These are phyloP conservation scores for Volutella citrinella DNA, from an alignment of 2,329 filamentous ascomycete genomes.

Conservation along the genomic window DNA sequence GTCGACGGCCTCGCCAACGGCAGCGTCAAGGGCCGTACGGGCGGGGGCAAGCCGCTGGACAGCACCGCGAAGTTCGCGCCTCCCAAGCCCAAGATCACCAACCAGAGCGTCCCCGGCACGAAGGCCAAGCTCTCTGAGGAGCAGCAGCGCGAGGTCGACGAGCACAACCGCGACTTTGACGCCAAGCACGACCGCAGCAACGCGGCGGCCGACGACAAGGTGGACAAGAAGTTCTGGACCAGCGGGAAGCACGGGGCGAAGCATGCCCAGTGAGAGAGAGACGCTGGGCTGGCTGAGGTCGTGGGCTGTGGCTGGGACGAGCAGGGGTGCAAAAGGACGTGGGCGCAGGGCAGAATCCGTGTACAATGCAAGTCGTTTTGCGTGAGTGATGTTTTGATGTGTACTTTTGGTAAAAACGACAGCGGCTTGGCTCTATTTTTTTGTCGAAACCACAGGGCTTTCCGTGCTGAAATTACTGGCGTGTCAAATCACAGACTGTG, in stretches of 20 bases:
- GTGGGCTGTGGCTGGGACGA: background rate
- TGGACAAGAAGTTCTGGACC: slow-evolving; percentile 54
- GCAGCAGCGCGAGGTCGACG: slow-evolving; percentile 54
- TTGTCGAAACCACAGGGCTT: no score
- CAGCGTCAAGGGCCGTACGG: slow-evolving; percentile 34
- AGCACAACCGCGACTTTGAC: slow-evolving; percentile 58
- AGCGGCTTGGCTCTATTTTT: no score
- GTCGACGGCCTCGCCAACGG: slow-evolving; percentile 28
- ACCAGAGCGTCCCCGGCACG: slow-evolving; percentile 40
- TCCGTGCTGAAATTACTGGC: no score
- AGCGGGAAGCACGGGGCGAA: slow-evolving; percentile 5
- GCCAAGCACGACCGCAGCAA: slow-evolving; percentile 47
- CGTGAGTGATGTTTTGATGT: no score
- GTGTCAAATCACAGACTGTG: no score
- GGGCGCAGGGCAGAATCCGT: no score
- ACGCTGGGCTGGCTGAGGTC: background rate
- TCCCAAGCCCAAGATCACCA: slow-evolving; percentile 50
- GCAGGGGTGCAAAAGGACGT: no score
- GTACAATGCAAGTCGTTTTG: no score
- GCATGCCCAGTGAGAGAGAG: slow-evolving; percentile 3
- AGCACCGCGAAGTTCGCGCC: slow-evolving; percentile 32
- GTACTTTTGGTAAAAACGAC: no score
- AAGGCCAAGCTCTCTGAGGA: slow-evolving; percentile 40
- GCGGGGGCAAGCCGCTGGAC: slow-evolving; percentile 35
- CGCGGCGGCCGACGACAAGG: slow-evolving; percentile 44